Evolutionary conservation across 192 early-diverging fungal species (phyloP), one percentile per base, ranked within the genome.

Genomic region (Linnemannia zychae): DNA sequence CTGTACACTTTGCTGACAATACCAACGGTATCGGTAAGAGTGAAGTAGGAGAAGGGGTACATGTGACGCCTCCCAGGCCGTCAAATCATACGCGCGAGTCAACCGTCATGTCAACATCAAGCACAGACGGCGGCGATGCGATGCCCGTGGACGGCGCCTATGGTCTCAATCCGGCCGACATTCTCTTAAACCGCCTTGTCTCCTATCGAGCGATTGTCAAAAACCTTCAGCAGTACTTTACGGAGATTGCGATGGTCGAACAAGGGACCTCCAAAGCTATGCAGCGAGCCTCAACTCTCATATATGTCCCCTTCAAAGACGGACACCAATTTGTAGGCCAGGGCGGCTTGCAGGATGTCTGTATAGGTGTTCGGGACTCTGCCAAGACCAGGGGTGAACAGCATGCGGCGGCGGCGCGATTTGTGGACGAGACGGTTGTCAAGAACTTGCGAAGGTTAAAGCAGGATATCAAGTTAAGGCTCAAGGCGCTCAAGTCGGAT

Each of bases 401-500:
- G 20, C 89, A 88, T 81, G 87, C 80, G 0, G 73, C 46, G 33
- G 81, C 78, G 47, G 82, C 80, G 7, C 65, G 75, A 15, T 84
- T 85, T 67, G 67, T 87, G n/a, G 72, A 80, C 44, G 80, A 84
- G 67, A 84, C 79, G 13, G 67, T 90, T 24, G 72, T 90, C 28
- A 87, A 80, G 60, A 74, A 71, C 37, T 20, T 91, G 13, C 70
- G 76, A 6, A 31, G 85, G 31, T 33, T 91, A 15, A 88, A 80
- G 34, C 83, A 87, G 40, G 77, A 88, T 20, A 88, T 88, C 69
- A 91, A 91, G 71, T 80, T 71, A 48, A 71, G 60, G 66, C 80
- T 87, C n/a, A 79, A 75, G 33, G 78, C 67, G 1, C 36, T 91
- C 37, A 84, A 84, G 68, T 37, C 77, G 2, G 88, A 90, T 44